Percentiles rank a stretch among this genome's conserved stretches.
phyloP scores from a whole-genome alignment of 208 protist genomes.

The Leishmania aethiopica region DNA sequence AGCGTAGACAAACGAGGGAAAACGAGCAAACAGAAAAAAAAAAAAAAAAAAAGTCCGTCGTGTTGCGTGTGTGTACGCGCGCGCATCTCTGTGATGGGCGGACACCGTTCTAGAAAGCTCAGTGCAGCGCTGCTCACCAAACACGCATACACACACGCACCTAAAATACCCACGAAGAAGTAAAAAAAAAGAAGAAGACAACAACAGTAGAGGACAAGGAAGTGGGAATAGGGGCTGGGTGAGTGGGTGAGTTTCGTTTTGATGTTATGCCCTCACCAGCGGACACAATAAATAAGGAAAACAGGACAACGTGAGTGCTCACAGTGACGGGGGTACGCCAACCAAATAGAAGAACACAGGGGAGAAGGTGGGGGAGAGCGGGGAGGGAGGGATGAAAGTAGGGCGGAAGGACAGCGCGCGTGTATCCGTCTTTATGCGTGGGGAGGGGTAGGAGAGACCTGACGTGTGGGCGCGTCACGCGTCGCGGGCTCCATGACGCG shows the following conservation, averaged over 20 bases:
- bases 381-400: background rate
- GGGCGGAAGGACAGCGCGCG: background rate
- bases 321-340: background rate
- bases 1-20: background rate
- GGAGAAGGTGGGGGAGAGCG: background rate
- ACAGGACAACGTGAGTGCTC: background rate
- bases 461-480: background rate
- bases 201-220: background rate
- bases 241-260: background rate
- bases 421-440: background rate
- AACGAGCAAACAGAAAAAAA: slow-evolving; percentile 2
- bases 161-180: background rate
- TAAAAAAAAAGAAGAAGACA: background rate
- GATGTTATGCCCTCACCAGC: background rate
- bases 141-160: background rate
- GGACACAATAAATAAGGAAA: background rate
- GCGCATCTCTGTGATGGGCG: background rate
- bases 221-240: background rate
- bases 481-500: background rate
- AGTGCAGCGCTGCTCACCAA: background rate
- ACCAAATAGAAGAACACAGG: background rate
- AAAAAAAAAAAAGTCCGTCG: background rate
- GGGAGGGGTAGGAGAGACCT: background rate
- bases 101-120: background rate
- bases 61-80: too few species aligned